Conservation (phyloP, 75 land plant genomes). For the Selaginella moellendorffii region DNA sequence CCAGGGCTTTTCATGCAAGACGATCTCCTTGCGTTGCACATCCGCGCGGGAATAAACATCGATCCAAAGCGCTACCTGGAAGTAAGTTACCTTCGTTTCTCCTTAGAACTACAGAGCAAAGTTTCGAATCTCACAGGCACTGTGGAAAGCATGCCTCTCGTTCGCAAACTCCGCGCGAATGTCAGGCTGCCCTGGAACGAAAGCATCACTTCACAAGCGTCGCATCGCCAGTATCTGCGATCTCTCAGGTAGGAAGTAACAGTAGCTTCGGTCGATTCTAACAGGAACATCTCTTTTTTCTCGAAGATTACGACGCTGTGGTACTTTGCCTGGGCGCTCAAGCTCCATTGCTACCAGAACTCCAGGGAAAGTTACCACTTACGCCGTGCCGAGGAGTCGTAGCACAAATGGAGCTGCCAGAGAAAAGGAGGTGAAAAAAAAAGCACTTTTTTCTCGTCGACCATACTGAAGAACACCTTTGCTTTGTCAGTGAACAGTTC, state of each 20-base stretch:
- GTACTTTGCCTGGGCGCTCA: constrained; percentile 80
- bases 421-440: constrained; percentile 27
- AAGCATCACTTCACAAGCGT: constrained; percentile 36
- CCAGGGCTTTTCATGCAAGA: constrained; percentile 44
- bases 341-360: constrained; percentile 54
- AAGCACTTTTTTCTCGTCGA: not conserved
- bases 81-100: constrained; percentile 25
- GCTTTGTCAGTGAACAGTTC: constrained; percentile 35
- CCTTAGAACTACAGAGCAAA: too few relatives aligned
- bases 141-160: constrained; percentile 70
- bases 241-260: constrained; percentile 49
- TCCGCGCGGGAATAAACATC: constrained; percentile 68
- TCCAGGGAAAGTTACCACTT: constrained; percentile 67
- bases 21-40: constrained; percentile 44
- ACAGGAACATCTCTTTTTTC: too few relatives aligned
- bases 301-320: constrained; percentile 71
- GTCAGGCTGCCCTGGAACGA: constrained; percentile 20
- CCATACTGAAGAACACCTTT: not conserved
- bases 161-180: constrained; percentile 27
- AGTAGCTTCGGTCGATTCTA: too few relatives aligned
- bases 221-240: constrained; percentile 36
- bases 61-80: constrained; percentile 64
- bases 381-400: constrained; percentile 79
- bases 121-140: too few relatives aligned
- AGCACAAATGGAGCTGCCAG: constrained; percentile 43